Conservation (phyloP, 257 asterid genomes). For the Dorcoceras hygrometricum region DNA sequence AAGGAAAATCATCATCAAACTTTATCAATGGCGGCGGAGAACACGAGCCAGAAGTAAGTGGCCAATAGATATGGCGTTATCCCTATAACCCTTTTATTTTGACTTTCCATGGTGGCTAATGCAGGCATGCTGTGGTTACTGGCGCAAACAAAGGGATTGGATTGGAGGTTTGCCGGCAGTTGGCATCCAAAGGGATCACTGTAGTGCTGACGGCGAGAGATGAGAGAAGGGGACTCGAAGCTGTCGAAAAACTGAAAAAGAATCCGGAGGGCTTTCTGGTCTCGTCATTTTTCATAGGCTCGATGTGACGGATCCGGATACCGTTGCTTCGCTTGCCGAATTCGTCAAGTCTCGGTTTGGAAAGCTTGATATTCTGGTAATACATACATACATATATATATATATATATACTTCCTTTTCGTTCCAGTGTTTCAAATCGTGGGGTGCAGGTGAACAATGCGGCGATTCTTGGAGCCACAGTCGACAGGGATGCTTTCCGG, state of each 20-base stretch:
- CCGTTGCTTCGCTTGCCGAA: constrained; percentile 32
- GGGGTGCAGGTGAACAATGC: neutral
- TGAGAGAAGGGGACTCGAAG: constrained; percentile 43
- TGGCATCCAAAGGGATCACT: constrained; percentile 42
- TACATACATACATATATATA: no score
- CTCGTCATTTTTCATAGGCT: constrained; percentile 41
- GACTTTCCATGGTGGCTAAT: neutral
- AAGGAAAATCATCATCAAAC: neutral
- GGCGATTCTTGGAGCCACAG: neutral
- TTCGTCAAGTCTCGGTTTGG: constrained; percentile 36
- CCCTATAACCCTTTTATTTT: neutral
- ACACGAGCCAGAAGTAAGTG: constrained; percentile 20
- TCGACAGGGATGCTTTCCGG: neutral
- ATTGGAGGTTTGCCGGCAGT: constrained; percentile 47
- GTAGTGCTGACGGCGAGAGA: constrained; percentile 53
- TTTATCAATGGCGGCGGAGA: constrained; percentile 27
- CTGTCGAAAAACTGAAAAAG: constrained; percentile 37
- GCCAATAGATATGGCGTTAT: neutral
- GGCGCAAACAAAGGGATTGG: constrained; percentile 61
- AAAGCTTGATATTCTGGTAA: constrained; percentile 45
- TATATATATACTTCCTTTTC: no score
- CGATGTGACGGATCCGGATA: constrained; percentile 37
- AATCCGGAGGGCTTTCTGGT: constrained; percentile 39
- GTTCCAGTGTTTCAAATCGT: no score
- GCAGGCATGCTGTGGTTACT: constrained; percentile 44